Conservation (phyloP, 139 green algal species). For the Chlamydomonas incerta region DNA sequence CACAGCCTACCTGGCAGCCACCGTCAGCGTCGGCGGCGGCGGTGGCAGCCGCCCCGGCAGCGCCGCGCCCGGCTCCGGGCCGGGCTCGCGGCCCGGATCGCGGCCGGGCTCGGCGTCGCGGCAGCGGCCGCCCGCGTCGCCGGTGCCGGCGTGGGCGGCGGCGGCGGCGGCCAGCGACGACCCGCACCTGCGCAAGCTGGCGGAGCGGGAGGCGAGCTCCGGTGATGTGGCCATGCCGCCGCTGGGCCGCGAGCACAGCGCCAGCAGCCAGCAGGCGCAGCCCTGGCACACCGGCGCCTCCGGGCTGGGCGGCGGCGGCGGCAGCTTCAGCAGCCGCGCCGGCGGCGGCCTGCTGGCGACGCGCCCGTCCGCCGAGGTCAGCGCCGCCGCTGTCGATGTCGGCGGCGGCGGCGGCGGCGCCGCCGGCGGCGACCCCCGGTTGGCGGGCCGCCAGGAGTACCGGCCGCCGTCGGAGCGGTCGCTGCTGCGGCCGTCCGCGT, state of each 20-base stretch:
- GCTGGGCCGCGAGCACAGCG: conserved; percentile 8
- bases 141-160: conserved; percentile 6
- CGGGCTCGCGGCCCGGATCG: neutral
- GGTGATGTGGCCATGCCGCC: neutral
- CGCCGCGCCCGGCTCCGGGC: neutral
- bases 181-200: conserved; percentile 15
- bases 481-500: neutral
- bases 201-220: neutral
- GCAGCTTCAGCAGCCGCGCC: neutral
- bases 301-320: neutral
- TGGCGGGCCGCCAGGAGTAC: conserved; percentile 14
- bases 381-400: neutral
- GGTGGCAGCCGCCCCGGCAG: conserved; percentile 9
- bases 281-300: neutral
- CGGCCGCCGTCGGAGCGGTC: conserved; percentile 24
- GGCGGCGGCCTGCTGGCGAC: conserved; percentile 22
- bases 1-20: neutral
- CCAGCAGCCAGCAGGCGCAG: neutral
- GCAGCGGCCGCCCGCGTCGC: neutral
- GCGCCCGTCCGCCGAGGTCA: neutral
- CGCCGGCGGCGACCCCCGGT: neutral
- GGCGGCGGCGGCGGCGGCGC: neutral
- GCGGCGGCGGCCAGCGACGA: conserved; percentile 7
- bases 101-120: neutral
- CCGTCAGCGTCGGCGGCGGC: neutral